These are phyloP conservation scores for Rickenella mellea DNA, from an alignment of 768 basidiomycete species.

Conservation along the genomic window DNA sequence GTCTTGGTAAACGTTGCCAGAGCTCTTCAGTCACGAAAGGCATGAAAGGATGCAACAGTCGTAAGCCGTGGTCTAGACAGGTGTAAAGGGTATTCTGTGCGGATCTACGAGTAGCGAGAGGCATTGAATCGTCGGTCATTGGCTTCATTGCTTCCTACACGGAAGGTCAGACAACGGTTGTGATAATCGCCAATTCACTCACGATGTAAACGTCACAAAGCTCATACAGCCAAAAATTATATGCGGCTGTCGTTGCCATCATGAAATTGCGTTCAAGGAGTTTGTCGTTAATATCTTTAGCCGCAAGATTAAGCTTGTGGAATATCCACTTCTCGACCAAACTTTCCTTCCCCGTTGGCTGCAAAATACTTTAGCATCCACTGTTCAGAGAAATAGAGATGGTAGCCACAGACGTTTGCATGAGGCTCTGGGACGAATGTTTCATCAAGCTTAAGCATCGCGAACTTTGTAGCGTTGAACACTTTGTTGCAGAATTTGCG, in stretches of 20 bases:
- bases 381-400: background rate
- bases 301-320: constrained; percentile 83
- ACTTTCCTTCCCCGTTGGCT: constrained; percentile 86
- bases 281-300: constrained; percentile 63
- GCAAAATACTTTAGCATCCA: constrained; percentile 3
- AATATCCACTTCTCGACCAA: constrained; percentile 94
- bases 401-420: constrained; percentile 43
- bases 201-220: constrained; percentile 99
- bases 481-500: constrained; percentile 99
- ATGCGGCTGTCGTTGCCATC: constrained; percentile 71
- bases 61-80: constrained; percentile 84
- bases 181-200: constrained; percentile 18
- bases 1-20: constrained; percentile 90
- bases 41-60: constrained; percentile 96
- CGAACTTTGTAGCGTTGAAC: constrained; percentile 98
- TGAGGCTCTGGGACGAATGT: constrained; percentile 66
- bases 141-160: constrained; percentile 96
- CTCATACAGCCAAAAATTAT: constrained; percentile 98
- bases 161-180: background rate
- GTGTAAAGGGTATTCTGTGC: constrained; percentile 95
- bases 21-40: constrained; percentile 98
- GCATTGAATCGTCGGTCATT: constrained; percentile 76
- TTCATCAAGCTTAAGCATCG: constrained; percentile 93
- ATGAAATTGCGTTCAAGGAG: constrained; percentile 86
- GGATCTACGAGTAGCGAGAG: constrained; percentile 55